Percentiles rank a stretch among this genome's conserved stretches.
Evolutionary conservation across 495 filamentous ascomycete species (phyloP).

Genomic region (Elaphomyces granulatus): DNA sequence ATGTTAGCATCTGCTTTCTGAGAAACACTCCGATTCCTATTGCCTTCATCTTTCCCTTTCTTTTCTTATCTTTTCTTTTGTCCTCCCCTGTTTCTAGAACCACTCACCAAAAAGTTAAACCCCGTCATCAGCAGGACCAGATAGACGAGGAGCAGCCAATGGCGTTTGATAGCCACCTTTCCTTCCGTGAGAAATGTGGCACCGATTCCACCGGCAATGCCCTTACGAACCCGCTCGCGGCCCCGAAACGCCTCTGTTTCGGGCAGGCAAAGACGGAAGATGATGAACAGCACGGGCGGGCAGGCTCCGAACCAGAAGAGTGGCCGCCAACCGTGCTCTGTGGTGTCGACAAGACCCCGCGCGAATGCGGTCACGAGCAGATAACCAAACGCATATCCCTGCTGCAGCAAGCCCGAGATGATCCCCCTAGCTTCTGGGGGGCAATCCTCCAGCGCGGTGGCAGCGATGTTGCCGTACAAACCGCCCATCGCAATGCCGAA

Average conservation of each 20-base stretch:
- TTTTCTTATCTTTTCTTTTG: too few relatives aligned
- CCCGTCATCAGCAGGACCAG: conserved; percentile 77
- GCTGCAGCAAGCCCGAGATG: conserved; percentile 69
- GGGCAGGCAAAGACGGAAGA: conserved; percentile 59
- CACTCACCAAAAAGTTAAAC: conserved; percentile 71
- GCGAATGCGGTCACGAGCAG: conserved; percentile 68
- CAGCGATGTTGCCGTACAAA: conserved; percentile 75
- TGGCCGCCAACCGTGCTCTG: conserved; percentile 61
- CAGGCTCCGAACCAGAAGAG: conserved; percentile 78
- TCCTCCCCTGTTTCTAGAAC: too few relatives aligned
- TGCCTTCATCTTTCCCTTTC: too few relatives aligned
- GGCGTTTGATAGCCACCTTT: conserved; percentile 56
- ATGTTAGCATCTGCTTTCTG: too few relatives aligned
- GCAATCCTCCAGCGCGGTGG: conserved; percentile 76
- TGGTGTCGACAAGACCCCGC: conserved; percentile 55
- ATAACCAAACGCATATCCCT: conserved; percentile 84
- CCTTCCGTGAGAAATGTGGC: conserved; percentile 60
- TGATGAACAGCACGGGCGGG: conserved; percentile 67
- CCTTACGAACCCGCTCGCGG: conserved; percentile 43
- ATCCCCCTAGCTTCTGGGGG: conserved; percentile 60
- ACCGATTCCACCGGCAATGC: conserved; percentile 30
- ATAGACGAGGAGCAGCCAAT: conserved; percentile 70
- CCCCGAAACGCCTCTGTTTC: conserved; percentile 58
- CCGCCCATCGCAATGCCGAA: conserved; percentile 86
- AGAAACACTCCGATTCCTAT: too few relatives aligned